A percentile compares a stretch with the other conserved stretches of the same genome.
Evolutionary conservation across 148 eudicot genomes (phyloP).

Genomic region (Polygonum maritimum): DNA sequence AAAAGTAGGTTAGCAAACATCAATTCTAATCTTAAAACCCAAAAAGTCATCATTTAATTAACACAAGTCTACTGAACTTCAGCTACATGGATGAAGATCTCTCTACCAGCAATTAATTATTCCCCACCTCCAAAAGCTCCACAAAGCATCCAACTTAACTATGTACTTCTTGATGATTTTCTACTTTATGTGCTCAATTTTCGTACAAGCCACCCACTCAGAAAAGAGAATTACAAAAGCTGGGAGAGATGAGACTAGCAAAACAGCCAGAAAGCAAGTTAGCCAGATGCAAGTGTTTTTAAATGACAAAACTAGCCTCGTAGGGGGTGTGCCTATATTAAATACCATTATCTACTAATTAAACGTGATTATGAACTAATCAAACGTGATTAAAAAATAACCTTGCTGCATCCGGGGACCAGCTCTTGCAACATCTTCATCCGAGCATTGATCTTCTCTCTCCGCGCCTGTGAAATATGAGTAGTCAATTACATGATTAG

Average conservation of each 20-base stretch:
- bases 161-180: not conserved
- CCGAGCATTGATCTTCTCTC: constrained; percentile 96
- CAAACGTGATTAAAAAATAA: constrained; percentile 8
- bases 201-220: not conserved
- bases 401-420: constrained; percentile 96
- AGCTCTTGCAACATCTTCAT: constrained; percentile 91
- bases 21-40: not conserved
- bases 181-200: not conserved
- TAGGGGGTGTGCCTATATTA: constrained; percentile 4
- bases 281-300: not conserved
- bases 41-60: not conserved
- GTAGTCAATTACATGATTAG: not conserved
- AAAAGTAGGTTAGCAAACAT: not conserved
- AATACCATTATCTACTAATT: not conserved
- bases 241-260: not conserved
- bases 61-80: not conserved
- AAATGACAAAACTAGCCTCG: constrained; percentile 24
- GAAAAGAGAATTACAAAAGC: not conserved
- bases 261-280: not conserved
- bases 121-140: not conserved
- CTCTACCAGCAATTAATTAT: constrained; percentile 3
- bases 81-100: not conserved
- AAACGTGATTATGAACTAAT: not conserved
- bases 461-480: constrained; percentile 52
- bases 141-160: not conserved